Conservation (phyloP, 148 eudicot genomes). For the Nepenthes gracilis region DNA sequence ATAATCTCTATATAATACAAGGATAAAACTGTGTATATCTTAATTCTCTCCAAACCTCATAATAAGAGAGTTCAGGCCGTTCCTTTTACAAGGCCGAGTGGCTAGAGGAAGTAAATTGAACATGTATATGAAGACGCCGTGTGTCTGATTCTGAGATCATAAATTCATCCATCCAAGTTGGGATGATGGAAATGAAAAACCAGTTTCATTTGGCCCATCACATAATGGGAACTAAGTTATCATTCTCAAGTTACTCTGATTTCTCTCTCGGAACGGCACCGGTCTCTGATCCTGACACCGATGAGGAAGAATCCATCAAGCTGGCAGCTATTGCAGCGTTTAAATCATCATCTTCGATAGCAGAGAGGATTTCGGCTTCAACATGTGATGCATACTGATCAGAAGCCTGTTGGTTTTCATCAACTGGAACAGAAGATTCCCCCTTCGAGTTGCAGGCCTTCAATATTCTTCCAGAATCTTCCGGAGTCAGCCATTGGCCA, state of each 20-base stretch:
- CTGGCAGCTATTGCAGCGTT: constrained; percentile 97
- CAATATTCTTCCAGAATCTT: constrained; percentile 69
- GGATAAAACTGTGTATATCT: too few species aligned
- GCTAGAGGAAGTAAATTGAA: too few species aligned
- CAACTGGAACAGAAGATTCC: constrained; percentile 15
- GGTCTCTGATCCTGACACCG: constrained; percentile 4
- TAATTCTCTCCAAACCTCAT: too few species aligned
- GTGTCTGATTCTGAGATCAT: too few species aligned
- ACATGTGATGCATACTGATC: constrained; percentile 19
- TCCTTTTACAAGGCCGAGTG: too few species aligned
- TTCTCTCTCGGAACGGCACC: constrained; percentile 11
- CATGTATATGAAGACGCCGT: too few species aligned
- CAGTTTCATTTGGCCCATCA: too few species aligned
- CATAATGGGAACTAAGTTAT: too few species aligned
- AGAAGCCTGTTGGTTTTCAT: constrained; percentile 10
- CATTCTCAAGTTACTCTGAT: constrained; percentile 1
- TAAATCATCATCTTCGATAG: constrained; percentile 75
- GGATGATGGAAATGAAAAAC: too few species aligned
- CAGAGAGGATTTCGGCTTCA: constrained; percentile 32
- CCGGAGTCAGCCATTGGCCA: constrained; percentile 88
- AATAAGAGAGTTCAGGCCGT: too few species aligned
- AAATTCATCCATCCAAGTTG: too few species aligned
- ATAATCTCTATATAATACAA: too few species aligned
- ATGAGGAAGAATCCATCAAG: constrained; percentile 54
- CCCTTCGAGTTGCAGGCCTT: constrained; percentile 50